phyloP scores from a whole-genome alignment of 352 stramenopile species.

The Globisporangium abappressorium region DNA sequence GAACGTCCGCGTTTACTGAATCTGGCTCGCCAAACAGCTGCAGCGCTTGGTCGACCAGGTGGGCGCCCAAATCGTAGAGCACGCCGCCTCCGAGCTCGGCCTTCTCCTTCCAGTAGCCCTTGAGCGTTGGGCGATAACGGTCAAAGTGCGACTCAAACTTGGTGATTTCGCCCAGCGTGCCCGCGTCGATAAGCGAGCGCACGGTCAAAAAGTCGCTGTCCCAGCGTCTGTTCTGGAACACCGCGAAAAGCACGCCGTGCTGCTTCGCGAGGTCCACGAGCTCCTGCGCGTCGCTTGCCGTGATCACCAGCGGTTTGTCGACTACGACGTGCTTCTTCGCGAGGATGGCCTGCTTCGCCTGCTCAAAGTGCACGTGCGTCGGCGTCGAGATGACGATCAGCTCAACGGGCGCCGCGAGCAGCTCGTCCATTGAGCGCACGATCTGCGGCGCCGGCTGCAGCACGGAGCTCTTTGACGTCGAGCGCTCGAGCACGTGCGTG shows the following conservation, averaged over 20 bases:
- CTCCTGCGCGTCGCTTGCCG: conserved; percentile 45
- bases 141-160: conserved; percentile 70
- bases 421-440: conserved; percentile 69
- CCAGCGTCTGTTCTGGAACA: conserved; percentile 79
- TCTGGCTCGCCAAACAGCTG: conserved; percentile 60
- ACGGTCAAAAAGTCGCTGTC: conserved; percentile 77
- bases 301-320: conserved; percentile 74
- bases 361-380: conserved; percentile 70
- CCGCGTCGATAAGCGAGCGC: conserved; percentile 38
- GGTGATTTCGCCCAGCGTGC: conserved; percentile 45
- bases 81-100: conserved; percentile 50
- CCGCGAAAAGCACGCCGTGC: conserved; percentile 60
- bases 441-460: conserved; percentile 45
- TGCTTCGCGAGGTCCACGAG: conserved; percentile 42
- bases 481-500: conserved; percentile 77
- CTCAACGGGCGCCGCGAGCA: conserved; percentile 56
- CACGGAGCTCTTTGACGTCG: conserved; percentile 52
- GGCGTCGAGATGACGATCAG: conserved; percentile 75
- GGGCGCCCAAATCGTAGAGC: conserved; percentile 69
- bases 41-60: conserved; percentile 67
- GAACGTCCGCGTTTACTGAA: conserved; percentile 48
- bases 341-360: conserved; percentile 63
- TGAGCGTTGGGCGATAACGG: conserved; percentile 62
- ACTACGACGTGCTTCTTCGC: conserved; percentile 76
- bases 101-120: conserved; percentile 81